These are phyloP conservation scores for Benincasa hispida DNA, from an alignment of 306 rosid species.

Conservation along the genomic window DNA sequence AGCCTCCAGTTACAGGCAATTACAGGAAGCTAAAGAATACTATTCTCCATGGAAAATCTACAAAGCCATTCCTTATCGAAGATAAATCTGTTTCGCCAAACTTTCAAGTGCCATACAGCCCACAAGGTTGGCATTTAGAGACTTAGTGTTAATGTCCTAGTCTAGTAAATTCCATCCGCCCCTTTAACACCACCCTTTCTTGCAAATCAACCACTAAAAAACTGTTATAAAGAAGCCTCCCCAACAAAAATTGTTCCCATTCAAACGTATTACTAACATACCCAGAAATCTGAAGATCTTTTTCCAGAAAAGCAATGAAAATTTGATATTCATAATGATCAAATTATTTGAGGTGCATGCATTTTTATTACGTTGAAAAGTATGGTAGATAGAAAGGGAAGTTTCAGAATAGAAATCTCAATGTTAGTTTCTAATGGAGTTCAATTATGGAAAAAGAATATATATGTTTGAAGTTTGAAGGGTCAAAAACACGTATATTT, in stretches of 20 bases:
- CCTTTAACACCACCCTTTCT: not conserved
- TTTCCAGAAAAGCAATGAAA: not conserved
- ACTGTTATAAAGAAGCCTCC: not conserved
- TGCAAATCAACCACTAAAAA: not conserved
- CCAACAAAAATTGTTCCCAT: not conserved
- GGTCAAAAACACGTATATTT: not conserved
- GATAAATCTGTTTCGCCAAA: not conserved
- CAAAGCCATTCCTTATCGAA: not conserved
- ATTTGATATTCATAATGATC: not conserved
- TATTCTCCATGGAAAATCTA: not conserved
- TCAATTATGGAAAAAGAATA: no score
- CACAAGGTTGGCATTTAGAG: not conserved
- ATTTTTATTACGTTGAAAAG: no score
- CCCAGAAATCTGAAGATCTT: not conserved
- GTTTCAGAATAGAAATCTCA: no score
- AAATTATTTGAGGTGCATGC: no score
- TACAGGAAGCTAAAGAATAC: not conserved
- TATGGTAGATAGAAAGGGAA: no score
- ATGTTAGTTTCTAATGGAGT: no score
- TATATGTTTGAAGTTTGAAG: no score
- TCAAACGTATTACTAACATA: not conserved
- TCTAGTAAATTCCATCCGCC: not conserved
- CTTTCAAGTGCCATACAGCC: not conserved
- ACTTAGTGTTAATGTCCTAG: not conserved
- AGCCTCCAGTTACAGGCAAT: not conserved